These are phyloP conservation scores for Leptographium flavum DNA, from an alignment of 2,329 filamentous ascomycete genomes.

Conservation along the genomic window DNA sequence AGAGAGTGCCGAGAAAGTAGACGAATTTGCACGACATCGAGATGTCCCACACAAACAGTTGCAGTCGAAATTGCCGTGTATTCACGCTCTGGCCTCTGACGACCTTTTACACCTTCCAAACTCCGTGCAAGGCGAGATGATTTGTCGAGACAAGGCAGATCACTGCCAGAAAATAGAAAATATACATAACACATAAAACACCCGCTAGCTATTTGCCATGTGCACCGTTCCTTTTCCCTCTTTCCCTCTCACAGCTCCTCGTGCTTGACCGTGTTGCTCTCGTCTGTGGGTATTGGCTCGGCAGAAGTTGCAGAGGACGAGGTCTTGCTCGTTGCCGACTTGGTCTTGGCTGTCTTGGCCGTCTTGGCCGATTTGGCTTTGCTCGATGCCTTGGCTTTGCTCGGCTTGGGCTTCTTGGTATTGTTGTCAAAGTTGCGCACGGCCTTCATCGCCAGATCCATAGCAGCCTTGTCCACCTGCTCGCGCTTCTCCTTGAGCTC, in stretches of 20 bases:
- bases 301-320: constrained; percentile 26
- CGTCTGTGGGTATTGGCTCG: constrained; percentile 10
- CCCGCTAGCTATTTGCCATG: background rate
- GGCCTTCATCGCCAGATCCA: constrained; percentile 57
- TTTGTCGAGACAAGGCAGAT: background rate
- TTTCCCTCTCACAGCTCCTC: constrained; percentile 1
- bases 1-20: no score
- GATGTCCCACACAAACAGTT: no score
- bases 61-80: no score
- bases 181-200: background rate
- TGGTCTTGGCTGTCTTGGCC: constrained; percentile 2
- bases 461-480: constrained; percentile 55
- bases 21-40: no score
- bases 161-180: background rate
- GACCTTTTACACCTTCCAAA: no score
- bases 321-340: constrained; percentile 17
- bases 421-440: constrained; percentile 40
- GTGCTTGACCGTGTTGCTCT: background rate
- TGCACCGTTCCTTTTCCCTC: constrained; percentile 5
- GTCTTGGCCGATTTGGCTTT: constrained; percentile 1
- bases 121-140: no score
- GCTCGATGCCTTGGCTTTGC: background rate
- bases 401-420: constrained; percentile 14
- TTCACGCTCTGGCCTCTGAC: no score
- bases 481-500: constrained; percentile 57